Evolutionary conservation across 1,284 basidiomycete genomes (phyloP), one percentile per base, ranked within the genome.

Genomic region (Mixia osmundae): DNA sequence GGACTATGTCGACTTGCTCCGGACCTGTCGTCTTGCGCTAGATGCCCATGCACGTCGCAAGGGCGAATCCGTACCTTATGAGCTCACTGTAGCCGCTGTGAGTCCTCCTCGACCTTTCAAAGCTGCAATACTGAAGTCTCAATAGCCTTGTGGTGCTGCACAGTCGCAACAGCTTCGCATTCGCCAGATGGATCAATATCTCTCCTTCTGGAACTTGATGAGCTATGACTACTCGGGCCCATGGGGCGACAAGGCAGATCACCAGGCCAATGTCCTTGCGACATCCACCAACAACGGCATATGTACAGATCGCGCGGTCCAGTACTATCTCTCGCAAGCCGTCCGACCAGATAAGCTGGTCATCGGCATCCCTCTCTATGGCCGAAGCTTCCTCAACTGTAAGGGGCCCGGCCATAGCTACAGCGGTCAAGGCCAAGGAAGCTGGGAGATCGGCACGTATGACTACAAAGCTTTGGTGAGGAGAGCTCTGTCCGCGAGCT

Each of bases 121-220:
- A 12, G 12, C 10, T 36, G 33, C n/a, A 5, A 7, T 14, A 20
- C n/a, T 22, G 21, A 36, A 6, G 35, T 15, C 9, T 5, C 12
- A 18, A 12, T 32, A 50, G 49, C 87, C 89, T 1, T 78, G 78
- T 37, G 80, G 79, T 18, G 47, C 64, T 2, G 59, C 61, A 18
- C 69, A 78, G 50, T 74, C 76, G 50, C 60, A 65, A 33, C 64
- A 69, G 43, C 62, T 82, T 15, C 61, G 65, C 9, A 60, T 87
- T 12, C 51, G 62, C 7, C 69, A 73, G 48, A 77, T 89, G 75
- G 69, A 83, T 50, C 53, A 54, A 42, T 57, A 58, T 18, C 58
- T 89, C 30, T 68, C 66, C 28, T 82, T 75, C 57, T 89, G 80
- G 80, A 87, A 89, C 54, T 56, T 94, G 38, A 91, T 94, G 83